Evolutionary conservation across 164 flowering plant genomes (phyloP).

Genomic region (Warburgia ugandensis): DNA sequence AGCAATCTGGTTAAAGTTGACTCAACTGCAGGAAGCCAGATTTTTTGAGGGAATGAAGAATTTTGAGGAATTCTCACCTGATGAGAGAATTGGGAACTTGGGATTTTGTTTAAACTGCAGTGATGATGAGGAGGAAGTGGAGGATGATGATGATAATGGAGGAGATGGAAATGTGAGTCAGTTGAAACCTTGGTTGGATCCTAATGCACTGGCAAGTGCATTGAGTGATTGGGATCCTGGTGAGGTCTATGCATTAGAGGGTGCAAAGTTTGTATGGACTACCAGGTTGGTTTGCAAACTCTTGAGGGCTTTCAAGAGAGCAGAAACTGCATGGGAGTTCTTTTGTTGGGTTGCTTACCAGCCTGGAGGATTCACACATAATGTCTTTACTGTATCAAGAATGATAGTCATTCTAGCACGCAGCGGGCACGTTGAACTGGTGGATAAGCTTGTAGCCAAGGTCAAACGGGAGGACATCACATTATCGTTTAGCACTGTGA

Average conservation of each 20-base stretch:
- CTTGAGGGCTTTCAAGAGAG: conserved; percentile 58
- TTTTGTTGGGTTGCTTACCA: conserved; percentile 89
- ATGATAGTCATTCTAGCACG: conserved; percentile 67
- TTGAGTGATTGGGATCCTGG: conserved; percentile 54
- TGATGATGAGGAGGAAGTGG: conserved; percentile 31
- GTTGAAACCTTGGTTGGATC: conserved; percentile 91
- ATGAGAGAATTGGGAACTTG: conserved; percentile 50
- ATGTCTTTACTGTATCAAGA: conserved; percentile 66
- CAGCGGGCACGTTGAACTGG: conserved; percentile 50
- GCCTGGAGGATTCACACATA: conserved; percentile 71
- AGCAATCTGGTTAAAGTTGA: conserved; percentile 40
- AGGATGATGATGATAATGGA: conserved; percentile 2
- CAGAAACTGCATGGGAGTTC: conserved; percentile 82
- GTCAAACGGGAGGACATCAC: conserved; percentile 52
- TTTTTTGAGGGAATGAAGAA: conserved; percentile 41
- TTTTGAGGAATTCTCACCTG: conserved; percentile 52
- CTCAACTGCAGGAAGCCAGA: conserved; percentile 47
- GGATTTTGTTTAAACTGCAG: conserved; percentile 17
- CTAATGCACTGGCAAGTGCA: conserved; percentile 72
- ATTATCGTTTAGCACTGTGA: conserved; percentile 57
- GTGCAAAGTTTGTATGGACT: conserved; percentile 77
- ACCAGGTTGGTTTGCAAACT: conserved; percentile 75
- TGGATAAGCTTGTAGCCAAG: conserved; percentile 56
- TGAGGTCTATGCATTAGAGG: conserved; percentile 57
- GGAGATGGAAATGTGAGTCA: conserved; percentile 20